Base-by-base conservation (phyloP, 768 basidiomycete species). In the Boletus sp. region DNA sequence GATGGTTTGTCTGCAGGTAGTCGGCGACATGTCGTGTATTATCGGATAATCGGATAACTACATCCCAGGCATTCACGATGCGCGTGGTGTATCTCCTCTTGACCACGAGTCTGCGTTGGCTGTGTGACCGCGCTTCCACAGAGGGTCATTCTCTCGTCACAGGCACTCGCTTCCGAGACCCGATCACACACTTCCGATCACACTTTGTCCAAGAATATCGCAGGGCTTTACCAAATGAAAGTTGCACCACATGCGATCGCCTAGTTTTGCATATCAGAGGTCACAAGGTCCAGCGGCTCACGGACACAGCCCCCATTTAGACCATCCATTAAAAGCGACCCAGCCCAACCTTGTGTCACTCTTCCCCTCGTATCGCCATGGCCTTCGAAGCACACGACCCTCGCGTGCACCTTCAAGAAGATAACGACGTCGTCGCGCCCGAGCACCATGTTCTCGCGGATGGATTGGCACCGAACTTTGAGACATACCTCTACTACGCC, bases 401-500 rank as follows among this genome's bases (percentile, higher is more conserved):
- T 54, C 65, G 59, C 5, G 58, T 55, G 18, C 59, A 59, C 10
- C 15, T 51, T 7, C 18, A 59, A 28, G 55, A 65, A 24, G 15
- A 48, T 1, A 6, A 59, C 1, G 62, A 55, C 2, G 2, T 37
- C 28, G 11, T 41, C 29, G 37, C 47, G 1, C 66, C 63, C 1
- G 71, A 66, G n/a, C 55, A 63, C 15, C 42, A 41, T 17, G 37
- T 60, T 24, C 62, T 71, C 36, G 42, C n/a, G 3, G 67, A 71
- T 36, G 70, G 62, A 2, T 44, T 63, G 9, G 18, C 50, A 6
- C 71, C 72, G 0, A 72, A 72, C 58, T 35, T 71, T 15, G 71
- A 71, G 62, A 73, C 70, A 0, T 71, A 73, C 40, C 64, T 71
- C 47, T 59, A 64, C 57, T 73, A 60, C 4, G 71, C 72, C 15